These are phyloP conservation scores for Fusarium sp. DNA, from an alignment of 2,329 filamentous ascomycete genomes.

Conservation along the genomic window DNA sequence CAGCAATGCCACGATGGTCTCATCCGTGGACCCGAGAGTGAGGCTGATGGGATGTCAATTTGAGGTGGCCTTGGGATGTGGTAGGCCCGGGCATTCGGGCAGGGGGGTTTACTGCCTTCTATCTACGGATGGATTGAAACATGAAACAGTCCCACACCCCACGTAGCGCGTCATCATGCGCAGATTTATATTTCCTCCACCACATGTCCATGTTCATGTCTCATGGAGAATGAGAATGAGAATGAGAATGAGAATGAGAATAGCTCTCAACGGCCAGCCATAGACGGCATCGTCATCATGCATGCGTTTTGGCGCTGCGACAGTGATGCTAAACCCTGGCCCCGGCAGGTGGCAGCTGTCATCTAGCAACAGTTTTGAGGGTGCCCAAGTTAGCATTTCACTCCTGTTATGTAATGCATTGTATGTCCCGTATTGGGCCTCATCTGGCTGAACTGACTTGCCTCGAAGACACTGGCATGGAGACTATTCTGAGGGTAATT, in stretches of 20 bases:
- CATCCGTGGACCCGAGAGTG: conserved; percentile 35
- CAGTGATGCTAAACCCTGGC: conserved; percentile 4
- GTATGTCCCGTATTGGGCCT: neutral
- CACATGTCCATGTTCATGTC: conserved; percentile 2
- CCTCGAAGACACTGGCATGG: neutral
- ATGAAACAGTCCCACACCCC: conserved; percentile 40
- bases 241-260: conserved; percentile 5
- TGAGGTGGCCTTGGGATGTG: conserved; percentile 12
- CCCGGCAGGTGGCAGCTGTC: neutral
- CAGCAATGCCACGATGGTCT: conserved; percentile 33
- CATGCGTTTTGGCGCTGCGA: conserved; percentile 27
- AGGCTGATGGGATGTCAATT: conserved; percentile 36
- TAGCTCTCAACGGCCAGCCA: neutral
- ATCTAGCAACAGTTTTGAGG: neutral
- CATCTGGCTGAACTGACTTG: neutral
- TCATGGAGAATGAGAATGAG: too few species aligned
- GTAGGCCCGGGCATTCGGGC: conserved; percentile 20
- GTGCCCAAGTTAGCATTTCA: neutral
- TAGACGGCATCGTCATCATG: conserved; percentile 25
- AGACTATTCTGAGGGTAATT: neutral
- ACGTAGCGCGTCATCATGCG: conserved; percentile 31
- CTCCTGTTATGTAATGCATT: neutral
- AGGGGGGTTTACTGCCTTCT: conserved; percentile 33
- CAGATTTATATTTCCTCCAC: conserved; percentile 19
- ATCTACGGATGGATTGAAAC: conserved; percentile 37